Percentiles rank a stretch among this genome's conserved stretches.
These are phyloP conservation scores for Penicillium palitans DNA, from an alignment of 2,329 filamentous ascomycete species.

Conservation along the genomic window DNA sequence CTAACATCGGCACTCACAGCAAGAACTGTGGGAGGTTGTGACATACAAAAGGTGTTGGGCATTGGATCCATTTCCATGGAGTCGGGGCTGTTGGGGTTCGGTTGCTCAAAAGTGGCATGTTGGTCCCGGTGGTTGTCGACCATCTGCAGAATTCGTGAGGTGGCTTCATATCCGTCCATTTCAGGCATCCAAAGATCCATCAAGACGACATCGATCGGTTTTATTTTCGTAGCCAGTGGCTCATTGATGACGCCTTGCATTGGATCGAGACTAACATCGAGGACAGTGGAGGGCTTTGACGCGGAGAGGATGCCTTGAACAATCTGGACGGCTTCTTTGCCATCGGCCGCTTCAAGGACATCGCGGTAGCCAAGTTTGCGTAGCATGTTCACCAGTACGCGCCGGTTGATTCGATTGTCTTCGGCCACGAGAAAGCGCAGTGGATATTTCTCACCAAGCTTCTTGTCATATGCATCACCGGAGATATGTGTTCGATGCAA, in stretches of 20 bases:
- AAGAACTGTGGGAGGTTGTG: conserved; percentile 51
- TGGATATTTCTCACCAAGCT: conserved; percentile 60
- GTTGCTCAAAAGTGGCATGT: conserved; percentile 14
- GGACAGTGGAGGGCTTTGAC: conserved; percentile 16
- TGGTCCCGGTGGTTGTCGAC: conserved; percentile 39
- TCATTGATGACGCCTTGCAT: conserved; percentile 20
- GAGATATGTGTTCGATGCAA: conserved; percentile 30
- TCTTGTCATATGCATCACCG: conserved; percentile 51
- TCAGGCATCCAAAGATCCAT: conserved; percentile 79
- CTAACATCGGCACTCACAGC: conserved; percentile 69
- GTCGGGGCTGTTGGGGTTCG: conserved; percentile 14
- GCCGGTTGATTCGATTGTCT: conserved; percentile 71
- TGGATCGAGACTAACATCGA: conserved; percentile 21
- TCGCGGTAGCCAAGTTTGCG: conserved; percentile 65
- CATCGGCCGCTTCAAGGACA: conserved; percentile 67
- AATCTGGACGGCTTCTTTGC: conserved; percentile 64
- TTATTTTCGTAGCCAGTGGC: conserved; percentile 32
- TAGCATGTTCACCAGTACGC: conserved; percentile 66
- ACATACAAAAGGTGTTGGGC: conserved; percentile 33
- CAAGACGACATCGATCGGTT: conserved; percentile 62
- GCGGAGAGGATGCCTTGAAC: conserved; percentile 51
- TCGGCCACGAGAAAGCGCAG: conserved; percentile 70
- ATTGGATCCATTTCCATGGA: conserved; percentile 21
- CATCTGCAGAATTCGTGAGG: conserved; percentile 61
- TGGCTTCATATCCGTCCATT: conserved; percentile 71